Base-by-base conservation (phyloP, 371 early-diverging fungal species). In the Mucor velutinosus region DNA sequence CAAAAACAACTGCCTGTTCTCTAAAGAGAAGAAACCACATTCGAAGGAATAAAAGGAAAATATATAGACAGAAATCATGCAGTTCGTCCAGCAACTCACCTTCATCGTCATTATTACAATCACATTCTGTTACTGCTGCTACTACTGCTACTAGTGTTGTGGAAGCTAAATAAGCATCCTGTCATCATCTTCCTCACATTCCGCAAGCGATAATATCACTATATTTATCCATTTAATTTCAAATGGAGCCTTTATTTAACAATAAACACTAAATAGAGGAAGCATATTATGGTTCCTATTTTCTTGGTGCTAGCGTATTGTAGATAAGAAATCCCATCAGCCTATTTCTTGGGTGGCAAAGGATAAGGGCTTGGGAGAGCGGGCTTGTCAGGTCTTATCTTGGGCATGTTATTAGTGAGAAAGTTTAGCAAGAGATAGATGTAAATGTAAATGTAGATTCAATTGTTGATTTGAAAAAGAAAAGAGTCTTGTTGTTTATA, bases 341-440 rank as follows among this genome's bases (percentile, higher is more conserved):
- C 1, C 15, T 45, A 60, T 60, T 45, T 41, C 45, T 60, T 60
- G 60, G 45, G 30, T 15, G 60, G 60, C 47, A 60, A 29, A 17
- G 61, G 29, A 25, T 62, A 62, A 35, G 53, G 62, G 3, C 21
- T 30, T 17, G 62, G 49, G 35, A 56, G 55, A 56, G 56, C 32
- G 35, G 64, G 64, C 43, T 64, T 64, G 56, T 64, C 57, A 35
- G 64, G 64, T 64, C 64, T 64, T 15, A 64, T 56, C 4, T 64
- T 64, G 8, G 63, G 64, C 64, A 64, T 64, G 14, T 15, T 32
- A 10, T 8, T 37, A 2, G 3, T 30, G 12, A 15, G 15, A 3
- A 6, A 12, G 6, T 51, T 7, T 51, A 51, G 51, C 23, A 21
- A 12, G 21, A 25, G 25, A n/a, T 51, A 12, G 51, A 25, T 51